A percentile compares a stretch with the other conserved stretches of the same genome.
These are phyloP conservation scores for Gossypium lobatum DNA, from an alignment of 441 rosid species.

Conservation along the genomic window DNA sequence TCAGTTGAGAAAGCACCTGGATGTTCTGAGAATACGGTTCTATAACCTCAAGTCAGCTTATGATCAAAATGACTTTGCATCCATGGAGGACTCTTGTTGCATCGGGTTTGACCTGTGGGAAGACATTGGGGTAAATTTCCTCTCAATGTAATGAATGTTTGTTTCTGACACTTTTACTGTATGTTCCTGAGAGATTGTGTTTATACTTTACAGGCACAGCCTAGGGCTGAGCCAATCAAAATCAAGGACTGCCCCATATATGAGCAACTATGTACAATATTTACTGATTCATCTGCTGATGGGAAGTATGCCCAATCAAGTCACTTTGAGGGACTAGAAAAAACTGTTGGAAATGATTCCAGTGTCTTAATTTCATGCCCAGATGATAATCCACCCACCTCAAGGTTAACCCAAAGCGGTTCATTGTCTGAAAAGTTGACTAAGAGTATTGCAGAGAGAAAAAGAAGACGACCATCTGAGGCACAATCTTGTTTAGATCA, in stretches of 20 bases:
- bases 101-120: constrained; percentile 78
- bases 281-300: constrained; percentile 50
- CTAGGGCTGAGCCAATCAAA: constrained; percentile 44
- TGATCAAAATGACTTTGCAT: constrained; percentile 42
- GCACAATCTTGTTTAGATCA: constrained; percentile 21
- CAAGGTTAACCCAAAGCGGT: constrained; percentile 19
- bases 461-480: constrained; percentile 44
- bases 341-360: constrained; percentile 30
- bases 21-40: constrained; percentile 68
- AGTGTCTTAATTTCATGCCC: constrained; percentile 19
- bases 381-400: constrained; percentile 27
- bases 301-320: constrained; percentile 90
- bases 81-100: constrained; percentile 49
- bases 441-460: constrained; percentile 30
- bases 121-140: constrained; percentile 43
- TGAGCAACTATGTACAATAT: constrained; percentile 64
- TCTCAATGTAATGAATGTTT: not conserved
- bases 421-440: constrained; percentile 19
- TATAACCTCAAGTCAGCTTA: constrained; percentile 44
- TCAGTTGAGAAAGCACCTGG: constrained; percentile 75
- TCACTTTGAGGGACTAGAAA: constrained; percentile 66
- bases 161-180: not conserved
- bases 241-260: constrained; percentile 68
- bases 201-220: constrained; percentile 37
- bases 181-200: constrained; percentile 19